phyloP scores from a whole-genome alignment of 1,139 yeast genomes.

The Blastobotrys elegans region DNA sequence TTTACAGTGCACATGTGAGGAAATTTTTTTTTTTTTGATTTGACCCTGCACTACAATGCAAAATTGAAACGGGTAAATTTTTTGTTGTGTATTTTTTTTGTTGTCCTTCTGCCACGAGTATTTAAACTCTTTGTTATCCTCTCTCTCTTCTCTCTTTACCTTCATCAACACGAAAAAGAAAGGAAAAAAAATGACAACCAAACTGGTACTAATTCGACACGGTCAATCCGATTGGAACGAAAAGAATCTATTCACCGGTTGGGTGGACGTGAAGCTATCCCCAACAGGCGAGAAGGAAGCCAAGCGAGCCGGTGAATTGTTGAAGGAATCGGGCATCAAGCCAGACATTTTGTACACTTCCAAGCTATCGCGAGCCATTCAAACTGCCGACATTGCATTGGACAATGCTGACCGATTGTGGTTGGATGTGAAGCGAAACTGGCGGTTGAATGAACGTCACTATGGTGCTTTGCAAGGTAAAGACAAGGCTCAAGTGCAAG shows the following conservation, averaged over 20 bases:
- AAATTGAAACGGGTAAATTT: background rate
- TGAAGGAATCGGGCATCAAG: slow-evolving; percentile 77
- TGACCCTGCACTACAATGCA: background rate
- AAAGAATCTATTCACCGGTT: slow-evolving; percentile 97
- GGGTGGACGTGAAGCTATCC: slow-evolving; percentile 93
- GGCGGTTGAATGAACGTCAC: slow-evolving; percentile 99
- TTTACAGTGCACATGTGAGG: no score
- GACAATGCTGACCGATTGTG: slow-evolving; percentile 84
- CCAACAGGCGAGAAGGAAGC: slow-evolving; percentile 89
- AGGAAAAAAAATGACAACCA: slow-evolving; percentile 17
- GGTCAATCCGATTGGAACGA: slow-evolving; percentile 99
- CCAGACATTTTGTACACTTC: slow-evolving; percentile 93
- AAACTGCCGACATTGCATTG: slow-evolving; percentile 94
- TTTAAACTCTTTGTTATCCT: background rate
- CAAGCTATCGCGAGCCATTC: slow-evolving; percentile 90
- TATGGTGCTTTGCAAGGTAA: slow-evolving; percentile 99
- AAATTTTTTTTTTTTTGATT: background rate
- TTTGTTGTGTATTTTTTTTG: background rate
- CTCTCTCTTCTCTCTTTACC: background rate
- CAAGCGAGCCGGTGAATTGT: slow-evolving; percentile 84
- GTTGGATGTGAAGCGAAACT: slow-evolving; percentile 89
- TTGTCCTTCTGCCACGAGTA: background rate
- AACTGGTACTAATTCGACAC: slow-evolving; percentile 57
- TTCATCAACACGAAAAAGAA: slow-evolving; percentile 2
- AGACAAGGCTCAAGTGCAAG: slow-evolving; percentile 92